Evolutionary conservation across 495 filamentous ascomycete species (phyloP), one percentile per base, ranked within the genome.

Genomic region (Cercophora samala): DNA sequence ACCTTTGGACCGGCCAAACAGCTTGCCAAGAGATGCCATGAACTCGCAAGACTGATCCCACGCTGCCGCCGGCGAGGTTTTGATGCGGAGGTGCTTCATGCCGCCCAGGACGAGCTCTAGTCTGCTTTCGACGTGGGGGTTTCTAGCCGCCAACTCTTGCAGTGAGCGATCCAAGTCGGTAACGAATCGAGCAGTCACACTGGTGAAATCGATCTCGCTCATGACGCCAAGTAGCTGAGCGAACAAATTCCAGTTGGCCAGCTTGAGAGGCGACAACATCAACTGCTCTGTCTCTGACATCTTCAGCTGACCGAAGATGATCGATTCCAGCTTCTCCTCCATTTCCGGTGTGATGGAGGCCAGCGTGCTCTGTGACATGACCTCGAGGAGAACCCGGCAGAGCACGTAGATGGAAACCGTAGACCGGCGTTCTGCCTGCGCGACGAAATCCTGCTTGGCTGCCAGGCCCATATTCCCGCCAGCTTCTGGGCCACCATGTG

Each of bases 221-320:
- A 99, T 97, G 24, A 91, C 93, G 17, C 95, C 95, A 13, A 99
- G 82, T 19, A 98, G 79, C 72, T 96, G 92, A 24, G 90, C 89
- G 72, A 96, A 97, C 15, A 98, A 88, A 64, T 90, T 89, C 95
- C 95, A 98, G 75, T 98, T 97, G 18, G 95, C 90, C 79, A 93
- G 86, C 66, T 91, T 89, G 8, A 97, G 84, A 5, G 91, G 87
- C 2, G 92, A 97, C 13, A 85, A 83, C 21, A 88, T 81, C 17
- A 98, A 83, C 71, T 90, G 87, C 6, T 97, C 92, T 0, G 90
- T 88, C 58, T 98, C 93, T n/a, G 91, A 89, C 19, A 86, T 89
- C 73, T 91, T 93, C 19, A 99, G 80, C 73, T 97, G 94, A 37
- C 89, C 88, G 76, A 97, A 99, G 61, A 98, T 96, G 59, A 98